Percentiles rank a stretch among this genome's conserved stretches.
Conservation (phyloP, 1,284 basidiomycete species). For the Ustilago xerochloae region DNA sequence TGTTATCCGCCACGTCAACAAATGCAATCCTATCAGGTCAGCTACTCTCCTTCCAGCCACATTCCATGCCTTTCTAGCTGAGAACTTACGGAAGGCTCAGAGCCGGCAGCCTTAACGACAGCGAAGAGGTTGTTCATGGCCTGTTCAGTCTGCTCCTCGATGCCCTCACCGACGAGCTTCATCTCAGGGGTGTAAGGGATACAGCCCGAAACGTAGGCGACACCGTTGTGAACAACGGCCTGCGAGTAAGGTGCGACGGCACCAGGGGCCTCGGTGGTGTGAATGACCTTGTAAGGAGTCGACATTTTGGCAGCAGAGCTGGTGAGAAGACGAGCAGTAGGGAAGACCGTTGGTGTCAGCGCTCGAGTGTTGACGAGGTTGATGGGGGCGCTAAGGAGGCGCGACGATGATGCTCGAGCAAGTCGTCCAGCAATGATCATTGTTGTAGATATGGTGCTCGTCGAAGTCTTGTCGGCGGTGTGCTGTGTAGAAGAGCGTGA, state of each 20-base stretch:
- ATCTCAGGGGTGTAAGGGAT: constrained; percentile 84
- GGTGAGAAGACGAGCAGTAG: neutral
- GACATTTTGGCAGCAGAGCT: constrained; percentile 24
- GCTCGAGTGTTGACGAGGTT: neutral
- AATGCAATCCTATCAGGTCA: neutral
- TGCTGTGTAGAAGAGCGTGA: neutral
- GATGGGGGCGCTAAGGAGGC: no score
- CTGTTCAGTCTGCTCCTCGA: constrained; percentile 85
- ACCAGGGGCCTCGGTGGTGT: constrained; percentile 62
- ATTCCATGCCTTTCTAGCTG: neutral
- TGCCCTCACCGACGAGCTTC: constrained; percentile 79
- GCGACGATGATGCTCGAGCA: neutral
- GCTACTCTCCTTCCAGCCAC: neutral
- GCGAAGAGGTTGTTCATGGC: constrained; percentile 86
- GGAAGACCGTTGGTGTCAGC: constrained; percentile 17
- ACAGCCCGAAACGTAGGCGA: constrained; percentile 89
- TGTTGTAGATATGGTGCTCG: neutral
- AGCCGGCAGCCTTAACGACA: constrained; percentile 83
- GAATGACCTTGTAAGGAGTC: constrained; percentile 61
- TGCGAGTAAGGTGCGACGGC: constrained; percentile 72
- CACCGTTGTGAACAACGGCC: constrained; percentile 80
- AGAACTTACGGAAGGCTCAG: constrained; percentile 45
- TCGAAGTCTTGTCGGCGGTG: neutral
- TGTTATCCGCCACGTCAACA: neutral
- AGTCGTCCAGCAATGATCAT: neutral